phyloP scores from a whole-genome alignment of 176 grass and related monocot genomes.

The Chrysopogon serrulatus region DNA sequence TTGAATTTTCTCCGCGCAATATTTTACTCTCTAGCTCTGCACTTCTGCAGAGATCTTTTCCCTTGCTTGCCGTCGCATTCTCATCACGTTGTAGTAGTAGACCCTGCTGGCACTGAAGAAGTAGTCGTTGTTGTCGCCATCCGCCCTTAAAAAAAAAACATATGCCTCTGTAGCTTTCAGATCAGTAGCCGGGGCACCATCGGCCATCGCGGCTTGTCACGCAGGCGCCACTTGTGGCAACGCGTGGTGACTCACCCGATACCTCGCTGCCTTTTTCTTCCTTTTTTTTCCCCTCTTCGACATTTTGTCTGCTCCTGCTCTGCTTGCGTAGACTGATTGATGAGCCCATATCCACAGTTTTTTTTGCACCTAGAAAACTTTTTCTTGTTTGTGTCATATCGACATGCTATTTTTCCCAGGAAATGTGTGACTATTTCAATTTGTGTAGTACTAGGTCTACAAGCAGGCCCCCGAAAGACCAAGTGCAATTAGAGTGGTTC shows the following conservation, averaged over 20 bases:
- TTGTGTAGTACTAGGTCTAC: not conserved
- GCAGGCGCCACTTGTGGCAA: conserved; percentile 32
- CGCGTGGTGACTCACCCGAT: conserved; percentile 15
- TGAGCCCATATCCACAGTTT: not conserved
- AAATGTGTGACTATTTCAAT: not conserved
- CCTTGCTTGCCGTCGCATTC: conserved; percentile 4
- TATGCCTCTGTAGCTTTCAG: conserved; percentile 12
- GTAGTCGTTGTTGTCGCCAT: conserved; percentile 32
- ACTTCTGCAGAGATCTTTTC: not conserved
- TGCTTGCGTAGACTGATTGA: not conserved
- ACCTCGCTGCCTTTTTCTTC: not conserved
- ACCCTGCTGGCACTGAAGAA: not conserved
- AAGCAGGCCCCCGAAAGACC: not conserved
- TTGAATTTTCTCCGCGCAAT: not conserved
- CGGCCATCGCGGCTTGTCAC: conserved; percentile 29
- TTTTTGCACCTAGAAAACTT: not conserved
- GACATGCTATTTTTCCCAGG: not conserved
- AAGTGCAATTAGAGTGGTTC: not conserved
- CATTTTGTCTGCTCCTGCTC: conserved; percentile 11
- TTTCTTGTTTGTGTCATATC: not conserved
- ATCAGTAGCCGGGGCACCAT: conserved; percentile 2
- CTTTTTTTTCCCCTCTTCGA: too few relatives aligned
- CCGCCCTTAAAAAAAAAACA: not conserved
- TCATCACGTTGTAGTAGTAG: not conserved
- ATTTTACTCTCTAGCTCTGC: not conserved